A percentile compares a stretch with the other conserved stretches of the same genome.
These are phyloP conservation scores for Triticum monococcum DNA, from an alignment of 176 grass and related monocot genomes.

Conservation along the genomic window DNA sequence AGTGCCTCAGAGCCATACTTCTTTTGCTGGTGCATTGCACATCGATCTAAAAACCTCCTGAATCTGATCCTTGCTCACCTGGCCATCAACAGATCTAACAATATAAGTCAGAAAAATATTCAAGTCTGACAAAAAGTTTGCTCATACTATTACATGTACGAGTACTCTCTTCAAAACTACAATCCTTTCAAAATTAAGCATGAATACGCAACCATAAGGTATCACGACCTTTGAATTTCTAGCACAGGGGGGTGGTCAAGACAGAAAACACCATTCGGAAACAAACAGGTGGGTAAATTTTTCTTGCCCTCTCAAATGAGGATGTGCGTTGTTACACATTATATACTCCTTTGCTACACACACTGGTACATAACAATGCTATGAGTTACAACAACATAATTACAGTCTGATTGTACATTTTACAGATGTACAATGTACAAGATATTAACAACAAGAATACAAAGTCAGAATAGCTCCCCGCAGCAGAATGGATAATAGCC, in stretches of 20 bases:
- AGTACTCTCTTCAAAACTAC: too few relatives aligned
- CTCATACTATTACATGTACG: too few relatives aligned
- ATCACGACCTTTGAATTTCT: neutral
- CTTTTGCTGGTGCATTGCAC: too few relatives aligned
- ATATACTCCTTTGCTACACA: neutral
- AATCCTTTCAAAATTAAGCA: neutral
- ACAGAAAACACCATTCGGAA: neutral
- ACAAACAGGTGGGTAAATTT: neutral
- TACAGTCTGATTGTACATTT: constrained; percentile 26
- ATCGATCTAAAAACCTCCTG: too few relatives aligned
- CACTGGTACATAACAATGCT: constrained; percentile 22
- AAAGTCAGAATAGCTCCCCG: constrained; percentile 60
- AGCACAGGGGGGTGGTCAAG: neutral
- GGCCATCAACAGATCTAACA: too few relatives aligned
- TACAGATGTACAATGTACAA: constrained; percentile 36
- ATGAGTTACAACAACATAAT: constrained; percentile 50
- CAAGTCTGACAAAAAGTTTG: too few relatives aligned
- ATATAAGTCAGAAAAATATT: too few relatives aligned
- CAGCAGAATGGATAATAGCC: constrained; percentile 69
- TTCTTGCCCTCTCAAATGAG: neutral
- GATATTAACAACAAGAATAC: neutral
- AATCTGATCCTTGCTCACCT: too few relatives aligned
- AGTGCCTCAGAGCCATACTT: too few relatives aligned
- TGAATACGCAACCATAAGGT: neutral
- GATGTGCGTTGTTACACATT: neutral